Evolutionary conservation across 2,329 filamentous ascomycete genomes (phyloP), one percentile per base, ranked within the genome.

Genomic region (Emericellopsis atlantica): DNA sequence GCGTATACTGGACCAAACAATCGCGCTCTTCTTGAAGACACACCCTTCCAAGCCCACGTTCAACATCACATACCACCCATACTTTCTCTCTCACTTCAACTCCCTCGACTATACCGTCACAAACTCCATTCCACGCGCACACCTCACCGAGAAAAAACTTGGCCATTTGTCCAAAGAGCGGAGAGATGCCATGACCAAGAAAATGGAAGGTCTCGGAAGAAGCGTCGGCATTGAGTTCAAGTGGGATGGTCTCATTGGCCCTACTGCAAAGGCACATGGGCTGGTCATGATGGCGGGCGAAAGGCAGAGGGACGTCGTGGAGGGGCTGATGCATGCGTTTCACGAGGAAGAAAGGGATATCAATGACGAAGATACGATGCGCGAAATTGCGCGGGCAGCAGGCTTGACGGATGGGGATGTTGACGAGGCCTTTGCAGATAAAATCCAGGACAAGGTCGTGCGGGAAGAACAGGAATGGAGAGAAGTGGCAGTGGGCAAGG

Each of bases 21-120:
- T 66, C 26, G 34, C 47, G 0, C 50, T 66, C 0, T 64, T 61
- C 48, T 52, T 57, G 18, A 62, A 59, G 40, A 61, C 57, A 2
- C 64, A 64, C 41, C 61, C 62, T 0, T 16, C 26, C 38, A 37
- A 37, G 55, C 53, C 7, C 62, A 56, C 5, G 1, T 63, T 66
- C 44, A 22, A 43, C 9, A 53, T 65, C 26, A 52, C 38, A n/a
- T 66, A 57, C 53, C 46, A 46, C 5, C 59, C 61, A 0, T 66
- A 58, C 48, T 64, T 63, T 37, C 52, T 66, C 4, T 51, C 60
- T 46, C 48, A 54, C 15, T 46, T 48, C 12, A 29, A 8, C 22
- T 29, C 9, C 31, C 31, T 32, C 37, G 10, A 29, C 12, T 29
- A 29, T 29, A 29, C 37, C 23, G 21, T 34, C 38, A 1, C 44